Percentiles rank a stretch among this genome's conserved stretches.
These are phyloP conservation scores for Auricularia heimuer DNA, from an alignment of 768 basidiomycete genomes.

Conservation along the genomic window DNA sequence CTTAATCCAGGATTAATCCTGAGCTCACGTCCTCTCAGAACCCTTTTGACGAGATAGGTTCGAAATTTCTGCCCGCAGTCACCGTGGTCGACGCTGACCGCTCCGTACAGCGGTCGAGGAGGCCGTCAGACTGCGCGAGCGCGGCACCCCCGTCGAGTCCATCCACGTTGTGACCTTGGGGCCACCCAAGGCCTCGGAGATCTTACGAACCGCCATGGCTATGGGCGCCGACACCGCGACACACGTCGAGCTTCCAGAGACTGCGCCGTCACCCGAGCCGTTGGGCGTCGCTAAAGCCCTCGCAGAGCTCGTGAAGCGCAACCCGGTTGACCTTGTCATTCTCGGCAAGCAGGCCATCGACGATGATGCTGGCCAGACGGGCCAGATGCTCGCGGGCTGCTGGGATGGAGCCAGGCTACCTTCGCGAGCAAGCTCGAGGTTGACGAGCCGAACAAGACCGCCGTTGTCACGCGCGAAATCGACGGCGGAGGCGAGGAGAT, in stretches of 20 bases:
- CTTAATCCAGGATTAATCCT: neutral
- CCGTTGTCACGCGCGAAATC: slow-evolving; percentile 75
- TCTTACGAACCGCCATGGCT: slow-evolving; percentile 89
- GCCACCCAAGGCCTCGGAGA: slow-evolving; percentile 80
- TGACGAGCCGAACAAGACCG: slow-evolving; percentile 51
- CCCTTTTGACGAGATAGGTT: slow-evolving; percentile 98
- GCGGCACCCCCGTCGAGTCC: slow-evolving; percentile 47
- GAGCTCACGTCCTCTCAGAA: slow-evolving; percentile 43
- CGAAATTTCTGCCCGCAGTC: neutral
- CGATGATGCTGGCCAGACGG: slow-evolving; percentile 91
- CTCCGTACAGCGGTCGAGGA: slow-evolving; percentile 77
- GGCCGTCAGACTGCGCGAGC: slow-evolving; percentile 87
- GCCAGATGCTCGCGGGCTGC: slow-evolving; percentile 90
- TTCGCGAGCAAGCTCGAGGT: slow-evolving; percentile 85
- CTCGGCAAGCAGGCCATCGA: slow-evolving; percentile 98
- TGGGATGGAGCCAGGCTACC: slow-evolving; percentile 90
- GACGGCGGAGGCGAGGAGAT: slow-evolving; percentile 90
- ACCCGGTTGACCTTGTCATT: slow-evolving; percentile 78
- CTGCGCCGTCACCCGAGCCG: slow-evolving; percentile 70
- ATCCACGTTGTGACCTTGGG: slow-evolving; percentile 95
- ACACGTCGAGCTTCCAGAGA: slow-evolving; percentile 79
- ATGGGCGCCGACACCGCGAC: slow-evolving; percentile 95
- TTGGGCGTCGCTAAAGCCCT: slow-evolving; percentile 85
- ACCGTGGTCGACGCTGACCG: neutral
- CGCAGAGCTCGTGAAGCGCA: slow-evolving; percentile 57